Evolutionary conservation across 768 basidiomycete species (phyloP).

Genomic region (Asterophora lycoperdoides): DNA sequence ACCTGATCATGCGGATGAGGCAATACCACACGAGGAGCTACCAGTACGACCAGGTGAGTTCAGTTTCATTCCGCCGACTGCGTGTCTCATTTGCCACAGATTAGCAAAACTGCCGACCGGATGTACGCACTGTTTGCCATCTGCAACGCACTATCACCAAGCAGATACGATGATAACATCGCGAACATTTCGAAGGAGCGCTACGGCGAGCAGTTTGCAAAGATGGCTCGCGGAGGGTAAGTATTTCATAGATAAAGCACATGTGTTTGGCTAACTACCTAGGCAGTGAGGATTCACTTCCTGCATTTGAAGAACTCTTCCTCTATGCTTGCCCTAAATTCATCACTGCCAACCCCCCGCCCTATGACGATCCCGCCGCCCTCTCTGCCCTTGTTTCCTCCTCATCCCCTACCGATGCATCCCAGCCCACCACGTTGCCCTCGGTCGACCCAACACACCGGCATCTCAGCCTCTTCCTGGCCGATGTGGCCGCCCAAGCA

Average conservation of each 20-base stretch:
- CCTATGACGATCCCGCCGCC: slow-evolving; percentile 75
- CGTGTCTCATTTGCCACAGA: slow-evolving; percentile 33
- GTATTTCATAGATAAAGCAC: slow-evolving; percentile 3
- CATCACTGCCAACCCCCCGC: slow-evolving; percentile 91
- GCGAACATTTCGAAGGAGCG: slow-evolving; percentile 90
- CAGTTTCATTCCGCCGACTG: background rate
- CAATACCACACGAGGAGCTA: slow-evolving; percentile 96
- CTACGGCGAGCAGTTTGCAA: slow-evolving; percentile 85
- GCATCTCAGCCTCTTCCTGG: slow-evolving; percentile 80
- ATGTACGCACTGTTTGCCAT: slow-evolving; percentile 97
- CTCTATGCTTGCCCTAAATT: slow-evolving; percentile 94
- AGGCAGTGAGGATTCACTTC: slow-evolving; percentile 62
- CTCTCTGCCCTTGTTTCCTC: slow-evolving; percentile 48
- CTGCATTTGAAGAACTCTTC: slow-evolving; percentile 90
- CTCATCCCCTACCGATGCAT: slow-evolving; percentile 31
- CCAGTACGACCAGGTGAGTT: slow-evolving; percentile 85
- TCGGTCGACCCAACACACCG: slow-evolving; percentile 72
- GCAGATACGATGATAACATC: slow-evolving; percentile 90
- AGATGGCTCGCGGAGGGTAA: slow-evolving; percentile 77
- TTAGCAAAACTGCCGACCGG: slow-evolving; percentile 95
- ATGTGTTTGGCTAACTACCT: background rate
- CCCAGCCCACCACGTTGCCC: slow-evolving; percentile 26
- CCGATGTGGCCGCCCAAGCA: slow-evolving; percentile 71
- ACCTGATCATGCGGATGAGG: slow-evolving; percentile 94
- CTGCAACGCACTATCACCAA: slow-evolving; percentile 90